These are phyloP conservation scores for Candolleomyces eurysporus DNA, from an alignment of 768 basidiomycete species.

Conservation along the genomic window DNA sequence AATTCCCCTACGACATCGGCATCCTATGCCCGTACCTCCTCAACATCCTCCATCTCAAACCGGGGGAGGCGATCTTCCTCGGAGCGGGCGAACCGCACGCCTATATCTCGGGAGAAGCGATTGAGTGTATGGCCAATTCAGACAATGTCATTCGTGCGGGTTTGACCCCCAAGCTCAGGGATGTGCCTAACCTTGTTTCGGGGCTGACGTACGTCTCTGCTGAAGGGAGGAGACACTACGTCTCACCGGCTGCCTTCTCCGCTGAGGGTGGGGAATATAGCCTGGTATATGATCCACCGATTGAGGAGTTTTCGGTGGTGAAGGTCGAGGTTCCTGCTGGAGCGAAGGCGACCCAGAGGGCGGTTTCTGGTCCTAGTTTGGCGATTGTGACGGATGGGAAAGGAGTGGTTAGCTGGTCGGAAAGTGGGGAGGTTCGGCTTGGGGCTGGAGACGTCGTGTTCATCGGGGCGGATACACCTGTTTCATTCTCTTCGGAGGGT, in stretches of 20 bases:
- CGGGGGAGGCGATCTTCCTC: constrained; percentile 91
- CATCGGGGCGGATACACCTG: constrained; percentile 61
- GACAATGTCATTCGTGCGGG: constrained; percentile 99
- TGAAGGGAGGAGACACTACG: constrained; percentile 64
- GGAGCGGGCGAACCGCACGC: constrained; percentile 97
- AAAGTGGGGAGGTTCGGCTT: constrained; percentile 33
- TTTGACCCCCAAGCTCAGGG: constrained; percentile 93
- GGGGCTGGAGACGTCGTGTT: constrained; percentile 77
- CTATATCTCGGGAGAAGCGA: constrained; percentile 93
- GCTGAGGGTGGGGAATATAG: constrained; percentile 15
- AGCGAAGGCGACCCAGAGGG: constrained; percentile 51
- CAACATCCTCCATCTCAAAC: constrained; percentile 76
- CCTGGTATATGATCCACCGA: constrained; percentile 84
- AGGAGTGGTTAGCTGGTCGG: constrained; percentile 54
- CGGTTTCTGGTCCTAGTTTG: constrained; percentile 83
- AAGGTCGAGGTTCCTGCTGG: constrained; percentile 48
- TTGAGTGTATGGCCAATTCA: constrained; percentile 98
- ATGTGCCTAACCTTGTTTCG: constrained; percentile 84
- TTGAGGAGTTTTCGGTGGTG: constrained; percentile 90
- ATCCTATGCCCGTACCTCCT: constrained; percentile 87
- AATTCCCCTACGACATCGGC: constrained; percentile 94
- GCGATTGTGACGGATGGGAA: constrained; percentile 70
- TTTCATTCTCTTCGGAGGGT: background rate
- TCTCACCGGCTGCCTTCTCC: constrained; percentile 54
- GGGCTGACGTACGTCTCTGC: constrained; percentile 85